A percentile compares a stretch with the other conserved stretches of the same genome.
Conservation (phyloP, 1,284 basidiomycete species). For the Melampsora larici-populina region DNA sequence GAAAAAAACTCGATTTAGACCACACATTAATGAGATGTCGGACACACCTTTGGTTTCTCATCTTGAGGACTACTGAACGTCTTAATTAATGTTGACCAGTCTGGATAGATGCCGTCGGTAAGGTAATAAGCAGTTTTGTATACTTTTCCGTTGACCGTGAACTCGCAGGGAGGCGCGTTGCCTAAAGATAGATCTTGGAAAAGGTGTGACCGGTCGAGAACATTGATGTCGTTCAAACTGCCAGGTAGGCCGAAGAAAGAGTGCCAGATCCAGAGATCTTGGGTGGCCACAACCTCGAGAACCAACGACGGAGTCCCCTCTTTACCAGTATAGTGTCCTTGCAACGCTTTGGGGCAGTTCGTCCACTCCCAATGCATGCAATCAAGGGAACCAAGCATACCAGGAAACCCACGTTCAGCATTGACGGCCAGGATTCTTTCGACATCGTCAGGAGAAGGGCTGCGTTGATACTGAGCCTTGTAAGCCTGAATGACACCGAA, state of each 20-base stretch:
- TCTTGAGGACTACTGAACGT: background rate
- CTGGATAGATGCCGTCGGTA: too few species aligned
- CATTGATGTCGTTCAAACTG: slow-evolving; percentile 30
- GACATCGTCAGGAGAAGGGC: too few species aligned
- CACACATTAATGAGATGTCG: too few species aligned
- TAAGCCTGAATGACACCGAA: too few species aligned
- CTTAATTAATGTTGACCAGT: background rate
- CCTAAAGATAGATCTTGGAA: slow-evolving; percentile 8
- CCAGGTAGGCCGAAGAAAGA: slow-evolving; percentile 26
- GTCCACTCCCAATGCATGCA: slow-evolving; percentile 37
- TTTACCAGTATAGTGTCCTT: slow-evolving; percentile 13
- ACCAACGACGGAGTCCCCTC: slow-evolving; percentile 18
- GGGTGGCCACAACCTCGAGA: background rate
- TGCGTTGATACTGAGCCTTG: too few species aligned
- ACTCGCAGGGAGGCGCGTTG: background rate
- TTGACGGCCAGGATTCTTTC: background rate
- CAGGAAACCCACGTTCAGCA: slow-evolving; percentile 4
- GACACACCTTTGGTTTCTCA: background rate
- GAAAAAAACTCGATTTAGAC: too few species aligned
- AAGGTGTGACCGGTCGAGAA: background rate
- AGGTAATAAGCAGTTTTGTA: slow-evolving; percentile 13
- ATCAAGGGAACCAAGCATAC: slow-evolving; percentile 25
- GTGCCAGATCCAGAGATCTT: slow-evolving; percentile 24
- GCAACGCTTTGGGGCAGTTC: slow-evolving; percentile 11
- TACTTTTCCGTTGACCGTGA: background rate